A percentile compares a stretch with the other conserved stretches of the same genome.
These are phyloP conservation scores for Russula compacta DNA, from an alignment of 768 basidiomycete species.

Conservation along the genomic window DNA sequence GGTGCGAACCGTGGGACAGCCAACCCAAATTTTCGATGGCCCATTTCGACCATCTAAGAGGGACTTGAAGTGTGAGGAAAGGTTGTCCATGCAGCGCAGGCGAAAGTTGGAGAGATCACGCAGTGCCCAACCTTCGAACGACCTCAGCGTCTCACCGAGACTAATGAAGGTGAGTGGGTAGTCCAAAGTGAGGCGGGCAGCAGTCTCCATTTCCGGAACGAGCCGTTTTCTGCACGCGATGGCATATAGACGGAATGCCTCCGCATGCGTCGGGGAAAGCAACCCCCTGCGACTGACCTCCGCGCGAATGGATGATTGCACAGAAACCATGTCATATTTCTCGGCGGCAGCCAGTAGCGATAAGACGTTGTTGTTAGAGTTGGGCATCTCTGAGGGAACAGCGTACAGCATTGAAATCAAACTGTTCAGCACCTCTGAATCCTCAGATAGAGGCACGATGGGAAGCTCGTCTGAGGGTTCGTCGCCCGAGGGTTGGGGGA, in stretches of 20 bases:
- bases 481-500: neutral
- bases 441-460: neutral
- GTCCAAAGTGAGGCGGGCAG: neutral
- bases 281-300: neutral
- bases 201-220: neutral
- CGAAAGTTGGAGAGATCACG: neutral
- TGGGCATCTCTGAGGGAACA: neutral
- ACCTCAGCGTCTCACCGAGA: neutral
- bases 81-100: neutral
- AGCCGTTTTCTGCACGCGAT: neutral
- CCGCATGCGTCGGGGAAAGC: neutral
- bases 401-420: conserved; percentile 1
- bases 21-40: neutral
- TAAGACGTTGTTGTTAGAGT: neutral
- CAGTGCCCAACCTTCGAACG: neutral
- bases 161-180: neutral
- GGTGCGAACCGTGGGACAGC: neutral
- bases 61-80: neutral
- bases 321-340: conserved; percentile 1
- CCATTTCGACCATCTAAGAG: neutral
- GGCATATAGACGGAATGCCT: neutral
- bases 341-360: neutral
- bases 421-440: neutral
- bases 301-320: neutral
- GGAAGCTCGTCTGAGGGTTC: neutral